Base-by-base conservation (phyloP, 2,329 filamentous ascomycete species). In the Incumbomyces delicatus region DNA sequence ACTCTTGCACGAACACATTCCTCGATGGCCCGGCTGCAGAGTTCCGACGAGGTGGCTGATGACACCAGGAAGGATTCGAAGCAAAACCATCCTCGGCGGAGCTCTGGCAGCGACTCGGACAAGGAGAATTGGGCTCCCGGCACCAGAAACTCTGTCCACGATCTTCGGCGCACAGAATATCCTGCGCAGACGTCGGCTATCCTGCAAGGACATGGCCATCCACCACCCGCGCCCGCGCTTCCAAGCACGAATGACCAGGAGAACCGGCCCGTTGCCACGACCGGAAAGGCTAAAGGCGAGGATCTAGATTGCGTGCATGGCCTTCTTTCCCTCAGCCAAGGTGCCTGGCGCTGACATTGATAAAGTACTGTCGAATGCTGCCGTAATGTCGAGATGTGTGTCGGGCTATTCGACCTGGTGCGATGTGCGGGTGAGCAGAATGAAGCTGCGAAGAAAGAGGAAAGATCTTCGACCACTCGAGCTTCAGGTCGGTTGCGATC, bases 271-370 rank as follows among this genome's bases (percentile, higher is more conserved):
- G 39, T 14, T 18, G 17, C 7, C 70, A 73, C 30, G 17, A 73
- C 73, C 41, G 75, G 77, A 29, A 73, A 49, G 37, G 54, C 49
- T 12, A 87, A 87, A 65, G 81, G 80, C 61, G 78, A 81, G 47
- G 90, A 95, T 61, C 73, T 94, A 63, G 87, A 94, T 61, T 94
- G 87, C 60, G 83, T 95, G 39, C 87, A 90, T 46, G 87, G 87
- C n/a, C 67, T 96, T 53, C 65, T 95, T 52, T 90, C 86, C 42
- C 72, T 96, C 38, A 94, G 87, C 58, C 86, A 94, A 66, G 90
- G 89, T n/a, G 87, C 87, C 60, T 95, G 89, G 88, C 76, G 79
- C 60, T 84, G 66, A 76, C 33, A 33, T 27, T 27, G 22, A 27
- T 27, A 4, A 27, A 27, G 4, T 8, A 8, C 22, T 27, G 22